Conservation (phyloP, 2,329 filamentous ascomycete genomes). For the Clonostachys solani region DNA sequence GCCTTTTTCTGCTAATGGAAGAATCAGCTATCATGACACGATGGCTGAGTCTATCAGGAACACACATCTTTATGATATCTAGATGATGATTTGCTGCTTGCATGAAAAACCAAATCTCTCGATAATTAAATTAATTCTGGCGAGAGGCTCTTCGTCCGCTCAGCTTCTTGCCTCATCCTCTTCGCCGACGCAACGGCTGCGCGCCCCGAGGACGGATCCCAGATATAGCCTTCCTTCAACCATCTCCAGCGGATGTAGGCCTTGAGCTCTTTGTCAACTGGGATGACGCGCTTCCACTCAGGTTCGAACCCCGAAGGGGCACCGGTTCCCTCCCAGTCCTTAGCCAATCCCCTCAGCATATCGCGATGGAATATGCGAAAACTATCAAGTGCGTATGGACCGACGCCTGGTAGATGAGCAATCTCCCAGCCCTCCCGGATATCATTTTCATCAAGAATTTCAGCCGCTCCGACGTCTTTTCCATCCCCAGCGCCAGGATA, state of each 20-base stretch:
- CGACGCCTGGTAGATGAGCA: slow-evolving; percentile 2
- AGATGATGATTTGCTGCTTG: too few species aligned
- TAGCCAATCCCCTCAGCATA: slow-evolving; percentile 1
- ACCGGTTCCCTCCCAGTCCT: slow-evolving; percentile 1
- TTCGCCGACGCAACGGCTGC: background rate
- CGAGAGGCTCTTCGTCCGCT: background rate
- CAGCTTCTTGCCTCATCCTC: slow-evolving; percentile 1
- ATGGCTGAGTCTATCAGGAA: too few species aligned
- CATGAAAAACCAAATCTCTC: too few species aligned
- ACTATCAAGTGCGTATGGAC: slow-evolving; percentile 3
- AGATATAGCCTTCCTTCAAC: slow-evolving; percentile 2
- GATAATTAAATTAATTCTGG: background rate
- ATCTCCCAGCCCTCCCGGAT: slow-evolving; percentile 2
- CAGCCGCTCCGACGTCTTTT: slow-evolving; percentile 1
- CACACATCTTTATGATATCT: too few species aligned
- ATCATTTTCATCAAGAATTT: slow-evolving; percentile 2
- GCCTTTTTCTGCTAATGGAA: too few species aligned
- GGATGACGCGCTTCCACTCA: slow-evolving; percentile 4
- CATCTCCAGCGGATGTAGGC: slow-evolving; percentile 4
- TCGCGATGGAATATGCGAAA: slow-evolving; percentile 5
- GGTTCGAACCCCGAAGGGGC: background rate
- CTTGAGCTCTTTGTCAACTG: slow-evolving; percentile 3
- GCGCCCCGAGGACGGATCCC: slow-evolving; percentile 1
- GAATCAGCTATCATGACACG: too few species aligned
- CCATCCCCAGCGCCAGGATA: background rate